Evolutionary conservation across 768 basidiomycete species (phyloP).

Genomic region (Rubroboletus satanas): DNA sequence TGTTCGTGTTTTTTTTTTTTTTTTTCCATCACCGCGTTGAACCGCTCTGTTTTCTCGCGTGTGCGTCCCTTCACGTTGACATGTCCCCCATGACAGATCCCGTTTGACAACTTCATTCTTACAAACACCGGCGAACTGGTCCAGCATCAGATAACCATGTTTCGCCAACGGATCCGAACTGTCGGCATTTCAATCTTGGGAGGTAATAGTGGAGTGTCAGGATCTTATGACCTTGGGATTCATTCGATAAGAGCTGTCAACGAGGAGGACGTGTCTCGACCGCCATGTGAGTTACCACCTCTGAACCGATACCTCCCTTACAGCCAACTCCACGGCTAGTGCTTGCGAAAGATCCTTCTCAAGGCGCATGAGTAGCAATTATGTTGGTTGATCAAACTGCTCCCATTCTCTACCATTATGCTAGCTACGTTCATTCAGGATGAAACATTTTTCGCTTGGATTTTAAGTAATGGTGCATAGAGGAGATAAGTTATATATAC

Average conservation of each 20-base stretch:
- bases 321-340: slow-evolving; percentile 5
- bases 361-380: slow-evolving; percentile 15
- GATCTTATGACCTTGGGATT: slow-evolving; percentile 78
- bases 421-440: slow-evolving; percentile 1
- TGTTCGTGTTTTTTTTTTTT: slow-evolving; percentile 41
- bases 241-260: slow-evolving; percentile 82
- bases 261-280: slow-evolving; percentile 52
- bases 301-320: not conserved
- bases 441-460: not conserved
- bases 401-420: not conserved
- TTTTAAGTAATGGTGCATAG: slow-evolving; percentile 1
- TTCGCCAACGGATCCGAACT: slow-evolving; percentile 67
- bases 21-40: too few species aligned
- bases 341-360: slow-evolving; percentile 26
- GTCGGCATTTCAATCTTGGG: slow-evolving; percentile 87
- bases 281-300: slow-evolving; percentile 24
- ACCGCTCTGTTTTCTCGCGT: not conserved
- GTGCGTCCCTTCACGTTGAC: not conserved
- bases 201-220: slow-evolving; percentile 70
- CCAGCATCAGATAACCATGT: slow-evolving; percentile 70
- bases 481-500: slow-evolving; percentile 26
- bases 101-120: slow-evolving; percentile 69
- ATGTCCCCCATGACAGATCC: slow-evolving; percentile 51
- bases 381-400: not conserved
- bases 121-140: slow-evolving; percentile 73